Conservation (phyloP, 164 flowering plant genomes). For the Vitis cinerea region DNA sequence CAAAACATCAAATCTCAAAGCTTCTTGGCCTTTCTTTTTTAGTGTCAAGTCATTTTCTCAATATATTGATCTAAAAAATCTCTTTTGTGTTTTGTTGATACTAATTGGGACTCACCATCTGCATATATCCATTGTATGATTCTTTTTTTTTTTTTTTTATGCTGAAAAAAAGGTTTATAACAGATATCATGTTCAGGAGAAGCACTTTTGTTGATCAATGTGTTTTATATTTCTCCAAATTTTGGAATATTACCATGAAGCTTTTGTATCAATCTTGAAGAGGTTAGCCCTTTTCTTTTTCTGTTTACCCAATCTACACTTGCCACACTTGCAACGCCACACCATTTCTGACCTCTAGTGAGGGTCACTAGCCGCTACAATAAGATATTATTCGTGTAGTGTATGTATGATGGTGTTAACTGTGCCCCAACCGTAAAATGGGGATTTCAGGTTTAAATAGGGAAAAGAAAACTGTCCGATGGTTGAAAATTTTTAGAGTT, state of each 20-base stretch:
- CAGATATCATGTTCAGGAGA: constrained; percentile 12
- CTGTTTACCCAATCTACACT: too few species aligned
- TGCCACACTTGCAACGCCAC: too few species aligned
- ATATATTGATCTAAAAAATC: constrained; percentile 48
- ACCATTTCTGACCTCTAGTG: too few species aligned
- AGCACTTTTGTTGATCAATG: neutral
- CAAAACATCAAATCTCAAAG: constrained; percentile 1
- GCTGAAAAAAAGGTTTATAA: neutral
- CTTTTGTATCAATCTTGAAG: constrained; percentile 3
- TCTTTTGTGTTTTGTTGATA: constrained; percentile 60
- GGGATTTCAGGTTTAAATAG: too few species aligned
- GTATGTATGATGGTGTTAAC: too few species aligned
- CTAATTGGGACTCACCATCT: constrained; percentile 47
- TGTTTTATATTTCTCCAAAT: constrained; percentile 2
- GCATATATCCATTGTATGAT: constrained; percentile 40
- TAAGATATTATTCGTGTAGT: too few species aligned
- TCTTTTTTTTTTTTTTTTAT: constrained; percentile 3
- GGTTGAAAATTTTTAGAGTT: too few species aligned
- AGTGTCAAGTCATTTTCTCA: neutral
- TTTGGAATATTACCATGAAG: neutral
- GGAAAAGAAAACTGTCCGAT: too few species aligned
- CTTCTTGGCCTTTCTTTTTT: neutral
- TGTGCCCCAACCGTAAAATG: too few species aligned
- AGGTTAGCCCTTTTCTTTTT: neutral
- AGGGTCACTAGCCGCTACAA: too few species aligned